Conservation (phyloP, 371 early-diverging fungal species). For the Mortierella sp. region DNA sequence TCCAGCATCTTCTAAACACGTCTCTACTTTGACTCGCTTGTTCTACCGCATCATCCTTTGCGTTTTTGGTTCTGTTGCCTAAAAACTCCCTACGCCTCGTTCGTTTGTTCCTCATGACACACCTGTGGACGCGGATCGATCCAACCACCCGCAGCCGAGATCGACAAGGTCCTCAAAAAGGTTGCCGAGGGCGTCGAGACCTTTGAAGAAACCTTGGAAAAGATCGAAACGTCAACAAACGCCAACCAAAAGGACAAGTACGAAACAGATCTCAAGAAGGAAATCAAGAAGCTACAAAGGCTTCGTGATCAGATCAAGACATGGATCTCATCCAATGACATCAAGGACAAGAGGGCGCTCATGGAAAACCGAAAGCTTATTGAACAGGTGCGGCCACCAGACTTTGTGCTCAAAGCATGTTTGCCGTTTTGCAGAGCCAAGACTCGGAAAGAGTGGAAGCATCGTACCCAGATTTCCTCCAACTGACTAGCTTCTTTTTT, state of each 20-base stretch:
- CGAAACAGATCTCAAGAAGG: slow-evolving; percentile 96
- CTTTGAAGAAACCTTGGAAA: slow-evolving; percentile 91
- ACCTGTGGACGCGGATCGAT: not conserved
- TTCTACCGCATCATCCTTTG: too few relatives aligned
- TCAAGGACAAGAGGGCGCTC: slow-evolving; percentile 94
- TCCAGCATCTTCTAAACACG: slow-evolving; percentile 1
- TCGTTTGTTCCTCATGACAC: too few relatives aligned
- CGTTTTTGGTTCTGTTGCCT: too few relatives aligned
- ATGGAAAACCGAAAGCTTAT: slow-evolving; percentile 92
- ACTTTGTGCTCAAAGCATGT: too few relatives aligned
- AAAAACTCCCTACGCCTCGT: too few relatives aligned
- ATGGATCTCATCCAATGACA: slow-evolving; percentile 91
- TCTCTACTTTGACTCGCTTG: too few relatives aligned
- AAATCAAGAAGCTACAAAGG: slow-evolving; percentile 97
- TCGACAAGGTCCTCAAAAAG: slow-evolving; percentile 94
- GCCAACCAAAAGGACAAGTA: slow-evolving; percentile 94
- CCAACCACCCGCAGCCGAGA: slow-evolving; percentile 72
- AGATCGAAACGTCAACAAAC: slow-evolving; percentile 84
- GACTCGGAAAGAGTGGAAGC: too few relatives aligned
- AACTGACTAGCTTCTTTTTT: not conserved
- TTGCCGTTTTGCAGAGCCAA: too few relatives aligned
- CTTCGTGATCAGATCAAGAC: slow-evolving; percentile 96
- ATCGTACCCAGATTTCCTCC: too few relatives aligned
- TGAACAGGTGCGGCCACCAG: slow-evolving; percentile 68
- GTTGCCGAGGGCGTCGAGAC: slow-evolving; percentile 95